A percentile compares a stretch with the other conserved stretches of the same genome.
Evolutionary conservation across 371 early-diverging fungal species (phyloP).

Genomic region (Rhizopus sp.): DNA sequence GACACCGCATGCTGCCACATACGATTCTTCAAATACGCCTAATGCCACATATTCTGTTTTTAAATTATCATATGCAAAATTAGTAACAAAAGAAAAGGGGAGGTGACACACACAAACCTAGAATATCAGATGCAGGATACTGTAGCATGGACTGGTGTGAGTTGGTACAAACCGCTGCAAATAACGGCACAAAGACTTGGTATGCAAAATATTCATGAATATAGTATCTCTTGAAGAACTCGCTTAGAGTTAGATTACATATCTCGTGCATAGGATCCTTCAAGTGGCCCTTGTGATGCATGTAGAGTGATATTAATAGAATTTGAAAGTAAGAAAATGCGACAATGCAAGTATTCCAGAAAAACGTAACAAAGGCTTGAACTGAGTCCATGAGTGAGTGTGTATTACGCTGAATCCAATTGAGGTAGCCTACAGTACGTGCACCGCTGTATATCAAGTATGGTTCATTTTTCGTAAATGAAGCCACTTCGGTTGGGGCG

Average conservation of each 20-base stretch:
- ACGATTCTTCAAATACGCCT: constrained; percentile 49
- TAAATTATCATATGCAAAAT: background rate
- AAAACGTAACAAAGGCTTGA: constrained; percentile 6
- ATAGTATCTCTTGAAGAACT: constrained; percentile 34
- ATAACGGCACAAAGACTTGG: constrained; percentile 76
- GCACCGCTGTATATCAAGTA: constrained; percentile 46
- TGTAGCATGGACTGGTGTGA: constrained; percentile 66
- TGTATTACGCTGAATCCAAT: constrained; percentile 10
- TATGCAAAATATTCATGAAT: constrained; percentile 51
- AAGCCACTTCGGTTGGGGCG: constrained; percentile 20
- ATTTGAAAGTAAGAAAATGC: constrained; percentile 43
- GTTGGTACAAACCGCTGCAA: constrained; percentile 80
- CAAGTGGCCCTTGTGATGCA: constrained; percentile 36
- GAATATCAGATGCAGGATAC: constrained; percentile 73
- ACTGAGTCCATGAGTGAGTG: constrained; percentile 4
- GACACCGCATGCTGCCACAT: constrained; percentile 42
- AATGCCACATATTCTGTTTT: constrained; percentile 47
- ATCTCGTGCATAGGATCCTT: constrained; percentile 33
- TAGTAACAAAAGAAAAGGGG: background rate
- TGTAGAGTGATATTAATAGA: constrained; percentile 37
- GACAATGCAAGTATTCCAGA: constrained; percentile 35
- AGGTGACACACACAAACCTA: constrained; percentile 43
- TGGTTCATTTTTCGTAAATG: constrained; percentile 30
- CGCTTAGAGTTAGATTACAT: constrained; percentile 32
- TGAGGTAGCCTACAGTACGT: constrained; percentile 35